Conservation (phyloP, 1,139 yeast genomes). For the Geotrichum citri-aurantii region DNA sequence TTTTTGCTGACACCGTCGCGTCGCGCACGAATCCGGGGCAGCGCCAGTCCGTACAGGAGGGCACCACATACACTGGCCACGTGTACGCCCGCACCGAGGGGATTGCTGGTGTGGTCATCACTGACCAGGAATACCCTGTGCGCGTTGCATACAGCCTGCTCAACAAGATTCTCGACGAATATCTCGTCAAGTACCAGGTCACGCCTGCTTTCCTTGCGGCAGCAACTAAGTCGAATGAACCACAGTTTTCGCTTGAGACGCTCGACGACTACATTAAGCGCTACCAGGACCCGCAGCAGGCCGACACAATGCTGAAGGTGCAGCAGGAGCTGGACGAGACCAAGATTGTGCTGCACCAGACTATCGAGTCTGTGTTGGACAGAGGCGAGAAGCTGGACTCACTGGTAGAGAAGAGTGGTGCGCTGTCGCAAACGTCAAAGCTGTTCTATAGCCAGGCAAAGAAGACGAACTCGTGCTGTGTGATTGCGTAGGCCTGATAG, state of each 20-base stretch:
- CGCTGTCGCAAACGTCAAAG: constrained; percentile 78
- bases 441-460: constrained; percentile 97
- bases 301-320: constrained; percentile 93
- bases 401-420: constrained; percentile 91
- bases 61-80: constrained; percentile 61
- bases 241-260: constrained; percentile 42
- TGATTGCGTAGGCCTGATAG: constrained; percentile 47
- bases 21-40: constrained; percentile 84
- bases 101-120: constrained; percentile 83
- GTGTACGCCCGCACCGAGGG: constrained; percentile 90
- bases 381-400: constrained; percentile 95
- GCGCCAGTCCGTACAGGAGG: constrained; percentile 93
- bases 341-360: constrained; percentile 90
- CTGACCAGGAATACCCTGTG: constrained; percentile 93
- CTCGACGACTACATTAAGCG: constrained; percentile 67
- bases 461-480: constrained; percentile 94
- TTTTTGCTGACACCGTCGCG: constrained; percentile 85
- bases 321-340: constrained; percentile 98
- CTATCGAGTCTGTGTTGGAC: constrained; percentile 88
- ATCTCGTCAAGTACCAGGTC: constrained; percentile 74
- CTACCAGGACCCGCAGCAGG: constrained; percentile 96
- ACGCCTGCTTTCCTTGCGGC: constrained; percentile 51
- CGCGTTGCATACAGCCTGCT: constrained; percentile 94
- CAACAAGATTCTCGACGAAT: constrained; percentile 88
- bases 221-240: constrained; percentile 45